Evolutionary conservation across 176 grass and related monocot species (phyloP), one percentile per base, ranked within the genome.

Genomic region (Oryza australiensis): DNA sequence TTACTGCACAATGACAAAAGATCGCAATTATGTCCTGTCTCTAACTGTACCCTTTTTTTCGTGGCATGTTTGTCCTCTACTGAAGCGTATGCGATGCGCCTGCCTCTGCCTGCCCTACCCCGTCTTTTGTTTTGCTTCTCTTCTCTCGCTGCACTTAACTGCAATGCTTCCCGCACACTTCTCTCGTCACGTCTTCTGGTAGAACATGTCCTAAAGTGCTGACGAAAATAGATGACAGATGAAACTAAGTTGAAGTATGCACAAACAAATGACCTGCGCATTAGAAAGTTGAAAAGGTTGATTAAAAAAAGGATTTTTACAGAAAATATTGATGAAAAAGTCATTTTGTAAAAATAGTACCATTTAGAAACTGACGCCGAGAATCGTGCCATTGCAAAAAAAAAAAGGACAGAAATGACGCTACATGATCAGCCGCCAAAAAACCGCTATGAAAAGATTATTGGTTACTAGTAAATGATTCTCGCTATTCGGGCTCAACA

Each of bases 71-170:
- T 26, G 22, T 63, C 51, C 65, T 24, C 20, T 22, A 59, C 22
- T 4, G 48, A 77, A 73, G 41, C 10, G 71, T n/a, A 20, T 3
- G 73, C 4, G 23, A 20, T 15, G n/a, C 9, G 77, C 13, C 28
- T 10, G 23, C 57, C 13, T 53, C 27, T 14, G n/a, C 60, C 14
- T 57, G 73, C 35, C 23, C 55, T 24, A 24, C 55, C 53, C 51
- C 20, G 1, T 24, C 22, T 24, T 83, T 66, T 53, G 86, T 78
- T 78, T 55, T 5, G 41, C 62, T 27, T 71, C 51, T 38, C 27
- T 9, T 6, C 46, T 12, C 9, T 40, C 38, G 9, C 51, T 55
- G 51, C 18, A 7, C 18, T 55, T 55, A 55, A 55, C 51, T 55
- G 51, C 51, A 55, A 55, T 55, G 51, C 51, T 7, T 9, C 51